Conservation (phyloP, 1,139 yeast genomes). For the Magnusiomyces paraingens region DNA sequence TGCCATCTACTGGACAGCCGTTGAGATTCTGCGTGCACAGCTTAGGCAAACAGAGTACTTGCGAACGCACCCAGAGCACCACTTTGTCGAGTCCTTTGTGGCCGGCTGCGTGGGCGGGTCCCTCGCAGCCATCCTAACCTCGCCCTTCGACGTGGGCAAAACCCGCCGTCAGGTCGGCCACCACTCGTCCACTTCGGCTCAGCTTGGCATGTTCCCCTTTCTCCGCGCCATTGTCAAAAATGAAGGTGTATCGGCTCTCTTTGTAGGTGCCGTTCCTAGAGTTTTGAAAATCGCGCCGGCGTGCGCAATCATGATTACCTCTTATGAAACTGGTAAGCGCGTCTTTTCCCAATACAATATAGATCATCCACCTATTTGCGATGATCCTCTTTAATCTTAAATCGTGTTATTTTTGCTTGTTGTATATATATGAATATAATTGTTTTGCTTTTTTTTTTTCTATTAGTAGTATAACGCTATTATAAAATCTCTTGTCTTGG, state of each 20-base stretch:
- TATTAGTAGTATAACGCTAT: neutral
- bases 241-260: constrained; percentile 76
- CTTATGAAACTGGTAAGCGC: constrained; percentile 83
- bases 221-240: constrained; percentile 52
- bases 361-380: too few relatives aligned
- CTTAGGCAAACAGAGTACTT: constrained; percentile 23
- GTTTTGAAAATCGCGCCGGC: constrained; percentile 91
- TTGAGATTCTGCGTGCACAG: constrained; percentile 29
- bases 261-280: constrained; percentile 80
- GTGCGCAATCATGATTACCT: constrained; percentile 97
- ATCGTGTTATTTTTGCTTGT: neutral
- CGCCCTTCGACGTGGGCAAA: constrained; percentile 96
- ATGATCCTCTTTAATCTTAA: too few relatives aligned
- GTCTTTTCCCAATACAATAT: constrained; percentile 34
- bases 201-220: constrained; percentile 53
- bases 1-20: constrained; percentile 88
- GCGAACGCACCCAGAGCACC: constrained; percentile 37
- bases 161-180: constrained; percentile 74
- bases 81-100: constrained; percentile 66
- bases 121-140: constrained; percentile 77
- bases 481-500: neutral
- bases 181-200: constrained; percentile 30
- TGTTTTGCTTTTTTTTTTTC: neutral
- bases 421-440: neutral
- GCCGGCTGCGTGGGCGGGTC: constrained; percentile 85